These are phyloP conservation scores for Ziziphus jujuba DNA, from an alignment of 306 rosid genomes.

Conservation along the genomic window DNA sequence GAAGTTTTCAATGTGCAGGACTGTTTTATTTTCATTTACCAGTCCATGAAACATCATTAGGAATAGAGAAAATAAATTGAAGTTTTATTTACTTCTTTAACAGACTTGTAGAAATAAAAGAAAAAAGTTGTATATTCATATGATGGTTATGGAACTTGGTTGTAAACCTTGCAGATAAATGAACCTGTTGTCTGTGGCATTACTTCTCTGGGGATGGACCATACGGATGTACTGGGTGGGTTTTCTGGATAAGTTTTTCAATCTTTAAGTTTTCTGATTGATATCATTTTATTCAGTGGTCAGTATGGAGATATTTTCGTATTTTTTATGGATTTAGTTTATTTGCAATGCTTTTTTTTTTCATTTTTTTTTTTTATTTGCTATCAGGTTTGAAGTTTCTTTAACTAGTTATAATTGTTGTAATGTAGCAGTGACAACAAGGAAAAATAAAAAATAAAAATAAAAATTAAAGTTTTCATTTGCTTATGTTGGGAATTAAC, in stretches of 20 bases:
- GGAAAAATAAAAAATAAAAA: slow-evolving; percentile 3
- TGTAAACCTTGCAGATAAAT: slow-evolving; percentile 50
- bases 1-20: neutral
- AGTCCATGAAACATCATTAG: neutral
- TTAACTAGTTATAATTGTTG: neutral
- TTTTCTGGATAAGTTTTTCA: slow-evolving; percentile 16
- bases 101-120: neutral
- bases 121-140: neutral
- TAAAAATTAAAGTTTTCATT: slow-evolving; percentile 1
- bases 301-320: neutral
- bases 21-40: slow-evolving; percentile 6
- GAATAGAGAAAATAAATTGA: neutral
- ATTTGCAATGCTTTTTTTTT: neutral
- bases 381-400: slow-evolving; percentile 20
- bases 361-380: neutral
- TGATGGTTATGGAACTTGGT: slow-evolving; percentile 20
- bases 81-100: neutral
- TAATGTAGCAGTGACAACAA: slow-evolving; percentile 3
- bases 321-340: neutral
- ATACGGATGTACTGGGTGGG: slow-evolving; percentile 60
- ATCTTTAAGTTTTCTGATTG: slow-evolving; percentile 21
- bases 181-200: slow-evolving; percentile 77
- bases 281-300: neutral
- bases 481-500: slow-evolving; percentile 2
- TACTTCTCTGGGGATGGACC: slow-evolving; percentile 81